A percentile compares a stretch with the other conserved stretches of the same genome.
These are phyloP conservation scores for Raphanus hybrid DNA, from an alignment of 441 rosid genomes.

Conservation along the genomic window DNA sequence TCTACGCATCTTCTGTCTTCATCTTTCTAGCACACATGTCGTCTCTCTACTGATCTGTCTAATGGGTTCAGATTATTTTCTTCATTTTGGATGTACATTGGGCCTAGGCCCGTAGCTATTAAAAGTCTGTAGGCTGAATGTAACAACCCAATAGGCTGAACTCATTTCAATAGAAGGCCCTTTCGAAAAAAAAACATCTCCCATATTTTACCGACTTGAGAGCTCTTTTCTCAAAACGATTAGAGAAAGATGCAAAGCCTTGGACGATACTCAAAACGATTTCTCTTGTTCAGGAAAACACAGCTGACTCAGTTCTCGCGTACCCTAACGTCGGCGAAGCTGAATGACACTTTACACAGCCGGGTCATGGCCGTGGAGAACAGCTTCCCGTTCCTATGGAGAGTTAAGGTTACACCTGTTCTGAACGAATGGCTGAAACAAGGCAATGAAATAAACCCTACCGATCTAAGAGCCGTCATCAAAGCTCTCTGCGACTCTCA, in stretches of 20 bases:
- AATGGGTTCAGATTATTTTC: no score
- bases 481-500: constrained; percentile 16
- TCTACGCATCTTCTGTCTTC: no score
- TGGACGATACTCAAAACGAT: constrained; percentile 9
- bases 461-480: constrained; percentile 23
- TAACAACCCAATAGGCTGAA: no score
- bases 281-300: background rate
- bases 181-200: no score
- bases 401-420: constrained; percentile 7
- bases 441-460: constrained; percentile 20
- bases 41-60: no score
- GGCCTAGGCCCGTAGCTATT: no score
- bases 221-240: no score
- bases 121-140: no score
- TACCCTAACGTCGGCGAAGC: constrained; percentile 1
- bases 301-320: constrained; percentile 4
- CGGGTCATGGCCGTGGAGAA: background rate
- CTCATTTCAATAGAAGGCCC: no score
- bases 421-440: constrained; percentile 20
- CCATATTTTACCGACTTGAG: no score
- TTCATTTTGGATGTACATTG: no score
- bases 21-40: no score
- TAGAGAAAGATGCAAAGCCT: constrained; percentile 13
- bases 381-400: background rate
- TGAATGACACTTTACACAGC: constrained; percentile 20